Evolutionary conservation across 352 stramenopile species (phyloP), one percentile per base, ranked within the genome.

Genomic region (Pythium plurisporium): DNA sequence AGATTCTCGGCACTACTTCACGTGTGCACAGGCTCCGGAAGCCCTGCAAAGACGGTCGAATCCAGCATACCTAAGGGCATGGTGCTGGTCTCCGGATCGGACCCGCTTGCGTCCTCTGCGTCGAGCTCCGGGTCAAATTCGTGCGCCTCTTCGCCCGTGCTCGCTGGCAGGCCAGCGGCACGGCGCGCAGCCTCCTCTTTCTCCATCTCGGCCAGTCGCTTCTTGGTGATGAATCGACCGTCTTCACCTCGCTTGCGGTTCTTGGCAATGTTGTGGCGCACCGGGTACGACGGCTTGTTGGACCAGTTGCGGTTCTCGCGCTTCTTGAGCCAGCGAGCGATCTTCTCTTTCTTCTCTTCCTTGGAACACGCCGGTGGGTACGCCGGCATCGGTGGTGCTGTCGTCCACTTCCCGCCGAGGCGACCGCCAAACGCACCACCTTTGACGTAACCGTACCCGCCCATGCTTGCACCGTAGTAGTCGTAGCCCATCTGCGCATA

Each of bases 281-380:
- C 80, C 6, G 82, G 82, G 51, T 92, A 92, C 37, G 82, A 92
- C 23, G 82, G 80, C 43, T 92, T 92, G 64, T 89, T 92, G 23
- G 79, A 90, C 80, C 80, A 92, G 67, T 92, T 91, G 22, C 82
- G 78, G 57, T 82, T 84, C 64, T 89, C 82, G 30, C 82, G 80
- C 57, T 92, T 92, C 67, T 88, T 91, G 54, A 92, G 66, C 82
- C 82, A 92, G 50, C 79, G 80, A 5, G 78, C 76, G 45, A 92
- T 90, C 62, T 90, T 90, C 65, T 89, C 80, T 49, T 86, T 90
- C 66, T 91, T 92, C 55, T 92, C 82, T 57, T 92, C 80, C 44
- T 83, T 84, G 0, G 82, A 92, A 48, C 80, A 91, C 36, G 82
- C 70, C 11, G 78, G 78, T 20, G 80, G 80, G 42, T 87, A 91